phyloP scores from a whole-genome alignment of 2,329 filamentous ascomycete species.

The Talaromyces funiculosus region DNA sequence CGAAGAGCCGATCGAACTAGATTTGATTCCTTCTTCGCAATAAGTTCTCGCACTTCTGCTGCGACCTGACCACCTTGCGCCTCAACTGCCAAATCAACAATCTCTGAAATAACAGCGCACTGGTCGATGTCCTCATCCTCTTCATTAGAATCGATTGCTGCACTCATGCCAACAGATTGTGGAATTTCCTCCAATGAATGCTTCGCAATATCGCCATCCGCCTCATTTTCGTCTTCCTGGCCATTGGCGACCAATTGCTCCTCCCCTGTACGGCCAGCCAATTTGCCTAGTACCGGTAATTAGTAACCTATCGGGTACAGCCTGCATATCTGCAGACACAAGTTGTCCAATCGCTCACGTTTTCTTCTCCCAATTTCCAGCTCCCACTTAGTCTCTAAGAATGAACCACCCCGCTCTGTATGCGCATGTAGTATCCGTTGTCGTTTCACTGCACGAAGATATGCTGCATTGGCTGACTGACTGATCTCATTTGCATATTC shows the following conservation, averaged over 20 bases:
- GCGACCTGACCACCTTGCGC: conserved; percentile 14
- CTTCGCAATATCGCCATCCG: background rate
- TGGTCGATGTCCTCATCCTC: background rate
- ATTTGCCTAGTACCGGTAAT: conserved; percentile 13
- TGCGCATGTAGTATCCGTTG: conserved; percentile 23
- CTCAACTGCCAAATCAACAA: conserved; percentile 2
- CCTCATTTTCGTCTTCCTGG: conserved; percentile 1
- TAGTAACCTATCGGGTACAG: conserved; percentile 13
- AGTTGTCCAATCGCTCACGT: conserved; percentile 12
- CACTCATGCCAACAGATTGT: background rate
- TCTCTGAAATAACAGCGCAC: background rate
- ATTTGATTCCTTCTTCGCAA: conserved; percentile 27
- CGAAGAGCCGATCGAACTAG: conserved; percentile 33
- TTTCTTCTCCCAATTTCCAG: conserved; percentile 22
- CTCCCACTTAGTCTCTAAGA: conserved; percentile 40
- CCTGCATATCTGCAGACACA: background rate
- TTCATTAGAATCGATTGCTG: background rate
- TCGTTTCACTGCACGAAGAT: conserved; percentile 34
- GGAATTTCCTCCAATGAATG: conserved; percentile 9
- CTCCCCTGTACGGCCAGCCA: background rate
- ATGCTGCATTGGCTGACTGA: conserved; percentile 21
- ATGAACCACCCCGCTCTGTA: conserved; percentile 26
- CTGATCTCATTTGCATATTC: conserved; percentile 32
- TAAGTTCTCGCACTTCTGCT: conserved; percentile 21
- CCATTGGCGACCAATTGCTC: background rate